Evolutionary conservation across 1,284 basidiomycete genomes (phyloP).

Genomic region (Gomphus sp.): DNA sequence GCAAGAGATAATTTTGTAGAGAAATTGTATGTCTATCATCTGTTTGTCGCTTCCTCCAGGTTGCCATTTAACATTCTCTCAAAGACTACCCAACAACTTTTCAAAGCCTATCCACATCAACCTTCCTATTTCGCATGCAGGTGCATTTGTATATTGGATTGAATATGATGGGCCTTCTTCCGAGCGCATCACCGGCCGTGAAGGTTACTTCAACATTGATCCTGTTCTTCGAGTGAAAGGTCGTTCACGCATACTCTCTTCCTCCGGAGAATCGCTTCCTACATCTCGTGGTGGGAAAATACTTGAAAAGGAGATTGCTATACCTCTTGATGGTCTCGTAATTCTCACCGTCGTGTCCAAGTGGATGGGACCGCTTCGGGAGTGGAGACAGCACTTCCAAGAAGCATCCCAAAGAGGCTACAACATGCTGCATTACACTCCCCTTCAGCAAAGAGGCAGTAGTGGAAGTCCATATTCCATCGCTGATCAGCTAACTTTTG

Average conservation of each 20-base stretch:
- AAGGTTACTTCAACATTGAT: constrained; percentile 94
- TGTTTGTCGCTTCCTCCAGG: constrained; percentile 11
- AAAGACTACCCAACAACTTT: constrained; percentile 70
- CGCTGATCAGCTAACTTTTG: constrained; percentile 76
- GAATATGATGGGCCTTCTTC: constrained; percentile 69
- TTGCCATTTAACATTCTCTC: constrained; percentile 14
- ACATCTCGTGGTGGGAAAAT: constrained; percentile 38
- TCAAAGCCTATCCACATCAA: constrained; percentile 88
- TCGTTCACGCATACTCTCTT: constrained; percentile 62
- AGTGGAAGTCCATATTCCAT: constrained; percentile 91
- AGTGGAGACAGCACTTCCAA: constrained; percentile 73
- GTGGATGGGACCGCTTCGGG: constrained; percentile 83
- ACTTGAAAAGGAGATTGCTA: constrained; percentile 44
- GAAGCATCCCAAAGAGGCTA: constrained; percentile 85
- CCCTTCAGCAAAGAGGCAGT: constrained; percentile 81
- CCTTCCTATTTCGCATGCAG: constrained; percentile 89
- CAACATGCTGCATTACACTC: constrained; percentile 94
- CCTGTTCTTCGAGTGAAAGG: constrained; percentile 71
- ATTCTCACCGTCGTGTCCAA: constrained; percentile 89
- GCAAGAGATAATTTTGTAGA: constrained; percentile 69
- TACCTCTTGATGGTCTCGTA: constrained; percentile 79
- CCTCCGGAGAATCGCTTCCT: constrained; percentile 42
- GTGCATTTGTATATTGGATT: constrained; percentile 89
- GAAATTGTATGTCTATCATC: constrained; percentile 48
- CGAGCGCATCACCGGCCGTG: constrained; percentile 64